Conservation (phyloP, 2,329 filamentous ascomycete genomes). For the Penicillium janthinellum region DNA sequence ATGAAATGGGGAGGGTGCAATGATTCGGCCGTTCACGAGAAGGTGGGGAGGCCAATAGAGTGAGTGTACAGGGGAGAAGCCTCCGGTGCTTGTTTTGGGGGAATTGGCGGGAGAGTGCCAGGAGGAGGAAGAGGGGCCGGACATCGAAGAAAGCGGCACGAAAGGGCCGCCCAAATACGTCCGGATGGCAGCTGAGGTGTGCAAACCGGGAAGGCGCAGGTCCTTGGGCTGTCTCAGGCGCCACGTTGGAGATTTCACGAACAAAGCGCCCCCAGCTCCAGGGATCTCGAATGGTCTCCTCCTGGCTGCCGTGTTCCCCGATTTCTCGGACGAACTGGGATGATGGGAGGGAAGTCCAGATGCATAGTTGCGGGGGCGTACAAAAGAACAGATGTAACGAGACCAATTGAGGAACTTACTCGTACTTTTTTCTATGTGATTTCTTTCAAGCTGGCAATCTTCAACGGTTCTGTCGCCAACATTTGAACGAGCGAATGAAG, state of each 20-base stretch:
- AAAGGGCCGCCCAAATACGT: slow-evolving; percentile 14
- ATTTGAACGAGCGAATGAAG: slow-evolving; percentile 26
- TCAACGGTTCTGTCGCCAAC: slow-evolving; percentile 19
- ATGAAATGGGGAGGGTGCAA: background rate
- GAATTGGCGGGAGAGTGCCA: background rate
- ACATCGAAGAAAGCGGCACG: slow-evolving; percentile 6
- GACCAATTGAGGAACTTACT: slow-evolving; percentile 20
- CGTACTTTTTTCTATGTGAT: slow-evolving; percentile 20
- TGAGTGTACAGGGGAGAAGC: slow-evolving; percentile 18
- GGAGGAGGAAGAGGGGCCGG: slow-evolving; percentile 3
- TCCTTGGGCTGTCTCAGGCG: slow-evolving; percentile 30
- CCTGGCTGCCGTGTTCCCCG: slow-evolving; percentile 22
- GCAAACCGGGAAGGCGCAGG: slow-evolving; percentile 37
- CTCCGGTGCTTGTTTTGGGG: background rate
- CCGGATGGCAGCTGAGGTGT: slow-evolving; percentile 18
- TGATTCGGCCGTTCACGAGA: slow-evolving; percentile 7
- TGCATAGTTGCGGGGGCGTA: slow-evolving; percentile 2
- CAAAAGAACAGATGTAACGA: slow-evolving; percentile 6
- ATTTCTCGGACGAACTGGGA: background rate
- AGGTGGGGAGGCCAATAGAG: slow-evolving; percentile 13
- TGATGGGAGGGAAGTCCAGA: background rate
- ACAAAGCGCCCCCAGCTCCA: slow-evolving; percentile 28
- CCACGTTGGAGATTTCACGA: slow-evolving; percentile 31
- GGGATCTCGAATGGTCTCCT: slow-evolving; percentile 19
- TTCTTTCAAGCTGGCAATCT: slow-evolving; percentile 16